Evolutionary conservation across 2,329 filamentous ascomycete species (phyloP).

Genomic region (Thielaviopsis populi): DNA sequence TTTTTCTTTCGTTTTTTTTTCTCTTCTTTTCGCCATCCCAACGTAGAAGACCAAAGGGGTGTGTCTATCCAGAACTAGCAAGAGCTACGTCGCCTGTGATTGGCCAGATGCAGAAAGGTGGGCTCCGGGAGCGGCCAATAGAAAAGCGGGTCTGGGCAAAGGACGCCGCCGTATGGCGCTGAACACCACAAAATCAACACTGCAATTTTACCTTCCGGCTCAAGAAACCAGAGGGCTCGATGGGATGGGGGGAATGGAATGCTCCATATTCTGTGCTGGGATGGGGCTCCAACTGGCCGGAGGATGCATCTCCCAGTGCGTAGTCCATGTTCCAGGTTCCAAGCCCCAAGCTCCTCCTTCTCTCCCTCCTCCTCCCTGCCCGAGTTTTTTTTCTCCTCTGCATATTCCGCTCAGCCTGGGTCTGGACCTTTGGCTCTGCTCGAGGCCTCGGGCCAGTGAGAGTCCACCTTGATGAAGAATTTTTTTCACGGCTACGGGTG

Average conservation of each 20-base stretch:
- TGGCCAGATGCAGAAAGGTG: slow-evolving; percentile 2
- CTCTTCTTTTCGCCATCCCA: background rate
- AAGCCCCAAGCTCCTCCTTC: background rate
- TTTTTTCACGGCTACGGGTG: slow-evolving; percentile 11
- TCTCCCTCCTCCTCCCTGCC: background rate
- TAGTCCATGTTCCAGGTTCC: background rate
- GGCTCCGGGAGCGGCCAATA: slow-evolving; percentile 13
- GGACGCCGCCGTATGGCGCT: background rate
- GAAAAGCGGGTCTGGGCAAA: background rate
- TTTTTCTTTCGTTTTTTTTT: background rate
- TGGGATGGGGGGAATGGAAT: no score
- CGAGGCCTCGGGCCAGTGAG: slow-evolving; percentile 6
- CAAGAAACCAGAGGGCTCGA: no score
- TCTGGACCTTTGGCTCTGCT: background rate
- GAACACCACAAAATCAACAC: background rate
- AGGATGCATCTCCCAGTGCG: background rate
- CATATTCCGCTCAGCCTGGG: background rate
- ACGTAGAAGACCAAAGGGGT: slow-evolving; percentile 1
- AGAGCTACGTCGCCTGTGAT: background rate
- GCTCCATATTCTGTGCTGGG: background rate
- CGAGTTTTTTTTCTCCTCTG: background rate
- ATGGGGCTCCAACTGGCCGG: background rate
- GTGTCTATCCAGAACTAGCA: slow-evolving; percentile 9
- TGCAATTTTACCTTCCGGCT: background rate
- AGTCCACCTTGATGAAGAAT: slow-evolving; percentile 12